Percentiles rank a stretch among this genome's conserved stretches.
These are phyloP conservation scores for Alnus glutinosa DNA, from an alignment of 306 rosid species.

Conservation along the genomic window DNA sequence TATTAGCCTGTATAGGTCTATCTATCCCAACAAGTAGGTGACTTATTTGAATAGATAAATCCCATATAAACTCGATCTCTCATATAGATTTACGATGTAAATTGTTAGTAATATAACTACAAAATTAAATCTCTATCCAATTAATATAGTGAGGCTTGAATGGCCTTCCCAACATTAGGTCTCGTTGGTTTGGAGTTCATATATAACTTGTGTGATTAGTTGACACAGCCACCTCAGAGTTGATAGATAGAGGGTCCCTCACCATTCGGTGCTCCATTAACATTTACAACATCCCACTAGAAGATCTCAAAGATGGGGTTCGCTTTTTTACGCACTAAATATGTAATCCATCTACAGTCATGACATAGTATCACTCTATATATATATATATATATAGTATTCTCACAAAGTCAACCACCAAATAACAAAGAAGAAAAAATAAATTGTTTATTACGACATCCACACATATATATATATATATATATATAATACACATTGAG, in stretches of 20 bases:
- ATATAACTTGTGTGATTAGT: background rate
- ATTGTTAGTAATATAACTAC: too few relatives aligned
- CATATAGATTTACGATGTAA: too few relatives aligned
- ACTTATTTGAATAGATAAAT: too few relatives aligned
- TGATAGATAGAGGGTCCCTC: background rate
- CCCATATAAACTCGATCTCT: too few relatives aligned
- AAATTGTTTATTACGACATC: background rate
- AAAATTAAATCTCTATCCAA: too few relatives aligned
- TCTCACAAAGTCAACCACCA: background rate
- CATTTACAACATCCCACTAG: conserved; percentile 1
- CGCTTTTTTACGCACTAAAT: background rate
- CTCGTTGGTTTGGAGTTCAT: background rate
- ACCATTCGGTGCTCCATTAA: background rate
- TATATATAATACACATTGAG: background rate
- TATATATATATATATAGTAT: background rate
- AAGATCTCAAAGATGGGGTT: background rate
- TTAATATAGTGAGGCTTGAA: too few relatives aligned
- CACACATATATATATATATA: too few relatives aligned
- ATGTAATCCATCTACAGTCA: background rate
- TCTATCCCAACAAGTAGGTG: too few relatives aligned
- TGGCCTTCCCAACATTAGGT: too few relatives aligned
- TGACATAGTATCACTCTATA: background rate
- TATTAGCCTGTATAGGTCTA: too few relatives aligned
- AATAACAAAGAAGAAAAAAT: background rate
- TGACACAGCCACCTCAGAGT: background rate